Base-by-base conservation (phyloP, 2,329 filamentous ascomycete genomes). In the Fusarium sp. region DNA sequence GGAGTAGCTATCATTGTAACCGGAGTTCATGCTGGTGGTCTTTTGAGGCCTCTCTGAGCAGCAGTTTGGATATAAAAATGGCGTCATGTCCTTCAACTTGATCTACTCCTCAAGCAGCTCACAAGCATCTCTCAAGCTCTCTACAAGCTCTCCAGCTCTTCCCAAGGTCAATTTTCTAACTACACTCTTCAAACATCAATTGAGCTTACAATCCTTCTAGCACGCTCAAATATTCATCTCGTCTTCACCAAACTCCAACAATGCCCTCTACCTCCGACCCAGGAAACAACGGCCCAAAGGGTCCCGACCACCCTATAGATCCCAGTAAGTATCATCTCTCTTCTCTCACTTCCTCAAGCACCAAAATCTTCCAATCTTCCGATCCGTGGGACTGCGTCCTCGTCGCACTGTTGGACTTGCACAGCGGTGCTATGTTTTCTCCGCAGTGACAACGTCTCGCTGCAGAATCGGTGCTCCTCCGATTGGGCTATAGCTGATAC, bases 231-330 rank as follows among this genome's bases (percentile, higher is more conserved):
- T 29, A 10, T 31, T 24, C 8, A 12, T 29, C 20, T n/a, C 7
- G 24, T 16, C 16, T 35, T 53, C 20, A 20, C 27, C n/a, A 38
- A 27, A 62, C 31, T 31, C 22, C 11, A n/a, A 69, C 36, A 36
- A 76, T 76, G 74, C 55, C 44, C n/a, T 27, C 40, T 4, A 53
- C 29, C 27, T 20, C 51, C 11, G 31, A 73, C 40, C 59, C 75
- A 27, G 70, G 64, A 6, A 72, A 68, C 35, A 62, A 64, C 20
- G 9, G 38, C 14, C 20, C 64, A 44, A 20, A 62, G 67, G 1
- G 64, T 17, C 42, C 63, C 49, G 49, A 29, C n/a, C 62, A 62
- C 58, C 71, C 71, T 17, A 66, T 29, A n/a, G 71, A 74, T 16
- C 71, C 71, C 0, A 6, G 71, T 74, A n/a, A 72, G 71, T 49